phyloP scores from a whole-genome alignment of 1,284 basidiomycete species.

The Melampsora larici-populina region DNA sequence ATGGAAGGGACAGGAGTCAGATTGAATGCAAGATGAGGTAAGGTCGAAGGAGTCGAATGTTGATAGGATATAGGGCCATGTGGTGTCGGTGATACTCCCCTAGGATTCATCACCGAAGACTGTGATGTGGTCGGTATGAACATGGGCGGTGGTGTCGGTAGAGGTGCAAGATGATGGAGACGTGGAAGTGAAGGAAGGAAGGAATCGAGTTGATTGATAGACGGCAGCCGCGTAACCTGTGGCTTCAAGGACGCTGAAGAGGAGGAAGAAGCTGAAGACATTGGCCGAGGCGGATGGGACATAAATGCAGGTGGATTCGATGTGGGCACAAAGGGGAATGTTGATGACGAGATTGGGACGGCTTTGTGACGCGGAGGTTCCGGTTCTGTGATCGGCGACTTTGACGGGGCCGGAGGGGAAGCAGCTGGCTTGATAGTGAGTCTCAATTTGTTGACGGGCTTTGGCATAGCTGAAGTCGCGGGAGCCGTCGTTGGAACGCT shows the following conservation, averaged over 20 bases:
- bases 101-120: slow-evolving; percentile 12
- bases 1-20: slow-evolving; percentile 13
- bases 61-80: slow-evolving; percentile 3
- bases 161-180: slow-evolving; percentile 31
- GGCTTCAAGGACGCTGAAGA: slow-evolving; percentile 35
- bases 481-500: background rate
- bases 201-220: slow-evolving; percentile 39
- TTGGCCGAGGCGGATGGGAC: slow-evolving; percentile 26
- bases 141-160: slow-evolving; percentile 13
- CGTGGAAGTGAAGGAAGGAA: slow-evolving; percentile 28
- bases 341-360: background rate
- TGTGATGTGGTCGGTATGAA: slow-evolving; percentile 26
- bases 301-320: slow-evolving; percentile 1
- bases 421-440: slow-evolving; percentile 34
- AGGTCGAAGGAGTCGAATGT: slow-evolving; percentile 15
- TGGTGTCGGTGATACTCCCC: slow-evolving; percentile 6
- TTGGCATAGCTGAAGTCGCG: slow-evolving; percentile 2
- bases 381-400: slow-evolving; percentile 8
- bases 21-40: slow-evolving; percentile 5
- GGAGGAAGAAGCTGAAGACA: slow-evolving; percentile 39
- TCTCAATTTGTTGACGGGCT: slow-evolving; percentile 26
- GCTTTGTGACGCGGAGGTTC: slow-evolving; percentile 7
- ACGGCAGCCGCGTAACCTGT: slow-evolving; percentile 32
- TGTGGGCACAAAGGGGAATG: slow-evolving; percentile 31
- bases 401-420: background rate